Percentiles rank a stretch among this genome's conserved stretches.
Evolutionary conservation across 2,329 filamentous ascomycete species (phyloP).

Genomic region (Canariomyces notabilis): DNA sequence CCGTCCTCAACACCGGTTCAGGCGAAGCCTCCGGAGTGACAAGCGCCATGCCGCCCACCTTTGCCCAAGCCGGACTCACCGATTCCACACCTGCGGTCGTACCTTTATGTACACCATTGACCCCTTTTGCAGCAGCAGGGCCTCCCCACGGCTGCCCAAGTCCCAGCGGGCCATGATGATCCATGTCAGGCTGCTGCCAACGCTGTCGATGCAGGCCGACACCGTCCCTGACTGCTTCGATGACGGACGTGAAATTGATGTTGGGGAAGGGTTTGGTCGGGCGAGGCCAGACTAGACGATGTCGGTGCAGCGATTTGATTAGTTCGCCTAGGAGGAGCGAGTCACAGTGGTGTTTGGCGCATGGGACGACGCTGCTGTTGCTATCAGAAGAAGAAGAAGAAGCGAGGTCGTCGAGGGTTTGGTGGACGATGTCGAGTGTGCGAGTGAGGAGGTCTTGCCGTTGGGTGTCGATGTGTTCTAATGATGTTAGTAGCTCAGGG

Average conservation of each 20-base stretch:
- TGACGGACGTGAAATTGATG: conserved; percentile 25
- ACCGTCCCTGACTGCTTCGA: conserved; percentile 8
- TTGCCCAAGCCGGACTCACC: conserved; percentile 1
- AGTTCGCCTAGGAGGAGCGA: conserved; percentile 29
- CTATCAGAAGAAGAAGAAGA: too few relatives aligned
- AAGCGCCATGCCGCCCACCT: not conserved
- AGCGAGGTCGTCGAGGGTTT: conserved; percentile 23
- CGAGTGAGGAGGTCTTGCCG: conserved; percentile 25
- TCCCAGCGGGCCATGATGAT: too few relatives aligned
- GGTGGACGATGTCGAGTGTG: conserved; percentile 23
- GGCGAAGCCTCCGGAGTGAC: conserved; percentile 24
- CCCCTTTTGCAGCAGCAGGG: not conserved
- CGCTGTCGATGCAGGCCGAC: conserved; percentile 3
- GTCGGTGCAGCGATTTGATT: conserved; percentile 27
- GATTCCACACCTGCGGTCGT: too few relatives aligned
- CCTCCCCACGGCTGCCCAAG: conserved; percentile 11
- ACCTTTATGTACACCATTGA: not conserved
- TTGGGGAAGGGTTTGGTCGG: conserved; percentile 25
- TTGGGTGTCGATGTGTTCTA: conserved; percentile 28
- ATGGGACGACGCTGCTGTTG: conserved; percentile 8
- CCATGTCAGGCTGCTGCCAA: not conserved
- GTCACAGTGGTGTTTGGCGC: conserved; percentile 24
- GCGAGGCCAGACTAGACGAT: conserved; percentile 26
- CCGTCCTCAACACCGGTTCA: conserved; percentile 14
- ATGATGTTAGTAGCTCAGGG: not conserved